Conservation (phyloP, 164 flowering plant species). For the Tetracentron sinense region DNA sequence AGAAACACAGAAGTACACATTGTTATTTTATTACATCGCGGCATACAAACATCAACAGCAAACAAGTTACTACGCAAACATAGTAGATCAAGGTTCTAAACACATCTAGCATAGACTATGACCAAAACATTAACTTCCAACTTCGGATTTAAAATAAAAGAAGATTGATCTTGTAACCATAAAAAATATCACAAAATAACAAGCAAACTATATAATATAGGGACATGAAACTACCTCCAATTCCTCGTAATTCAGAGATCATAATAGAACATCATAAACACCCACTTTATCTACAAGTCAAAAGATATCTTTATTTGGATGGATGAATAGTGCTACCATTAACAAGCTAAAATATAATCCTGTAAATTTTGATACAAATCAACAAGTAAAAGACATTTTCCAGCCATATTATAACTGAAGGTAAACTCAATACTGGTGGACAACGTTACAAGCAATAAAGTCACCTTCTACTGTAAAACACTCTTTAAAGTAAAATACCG, state of each 20-base stretch:
- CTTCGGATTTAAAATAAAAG: conserved; percentile 1
- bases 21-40: no score
- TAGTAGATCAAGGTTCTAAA: not conserved
- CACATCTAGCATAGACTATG: conserved; percentile 4
- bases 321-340: conserved; percentile 61
- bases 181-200: conserved; percentile 19
- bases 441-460: conserved; percentile 17
- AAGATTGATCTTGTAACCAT: conserved; percentile 19
- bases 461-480: conserved; percentile 11
- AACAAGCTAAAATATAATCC: conserved; percentile 49
- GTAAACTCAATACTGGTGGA: conserved; percentile 11
- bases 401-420: conserved; percentile 11
- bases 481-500: not conserved
- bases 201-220: conserved; percentile 37
- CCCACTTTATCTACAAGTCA: conserved; percentile 97
- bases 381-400: conserved; percentile 22
- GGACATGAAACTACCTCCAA: conserved; percentile 92
- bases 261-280: conserved; percentile 69
- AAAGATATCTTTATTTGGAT: conserved; percentile 88
- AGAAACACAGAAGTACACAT: not conserved
- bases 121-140: not conserved
- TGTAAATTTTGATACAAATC: conserved; percentile 24
- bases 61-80: not conserved
- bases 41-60: not conserved
- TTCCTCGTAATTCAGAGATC: conserved; percentile 94